Evolutionary conservation across 1,284 basidiomycete species (phyloP), one percentile per base, ranked within the genome.

Genomic region (Marasmius tenuissimus): DNA sequence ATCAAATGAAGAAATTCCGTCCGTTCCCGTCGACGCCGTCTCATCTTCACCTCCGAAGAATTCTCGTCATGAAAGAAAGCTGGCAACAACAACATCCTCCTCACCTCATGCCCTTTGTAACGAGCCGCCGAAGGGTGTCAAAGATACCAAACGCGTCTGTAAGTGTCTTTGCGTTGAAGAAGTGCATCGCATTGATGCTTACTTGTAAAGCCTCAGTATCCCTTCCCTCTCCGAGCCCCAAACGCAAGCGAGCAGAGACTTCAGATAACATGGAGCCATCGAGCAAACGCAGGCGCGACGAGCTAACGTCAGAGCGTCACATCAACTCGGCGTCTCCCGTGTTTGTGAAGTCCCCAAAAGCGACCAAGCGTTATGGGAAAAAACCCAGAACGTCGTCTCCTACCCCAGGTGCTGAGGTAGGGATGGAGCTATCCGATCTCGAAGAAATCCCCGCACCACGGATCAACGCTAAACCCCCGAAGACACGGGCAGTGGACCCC

Each of bases 381-480:
- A 57, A 57, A 45, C 11, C 20, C 12, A 42, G 55, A 39, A 45
- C 39, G 18, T 57, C 55, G 35, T 57, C 55, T n/a, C 55, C 55
- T 1, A 11, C 20, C 9, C 38, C 55, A 45, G 14, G 38, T 20
- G 8, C 20, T 27, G 55, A 45, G 5, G 35, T 18, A 14, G 33
- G 45, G 39, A 2, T 27, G 27, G 27, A 27, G 27, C 27, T 27
- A 4, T 22, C 18, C 11, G 55, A 45, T 73, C 54, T 40, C 42
- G 14, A 51, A 59, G 14, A 34, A 18, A 58, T 53, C 35, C 60
- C 56, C 11, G 38, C 34, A 35, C 35, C 33, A 40, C 27, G 35
- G 22, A 35, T 16, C 9, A 11, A 18, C 18, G 45, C 55, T 11
- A 40, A 39, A 16, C 34, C 50, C 11, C 20, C 16, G 22, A 50